These are phyloP conservation scores for Triangularia setosa DNA, from an alignment of 2,329 filamentous ascomycete genomes.

Conservation along the genomic window DNA sequence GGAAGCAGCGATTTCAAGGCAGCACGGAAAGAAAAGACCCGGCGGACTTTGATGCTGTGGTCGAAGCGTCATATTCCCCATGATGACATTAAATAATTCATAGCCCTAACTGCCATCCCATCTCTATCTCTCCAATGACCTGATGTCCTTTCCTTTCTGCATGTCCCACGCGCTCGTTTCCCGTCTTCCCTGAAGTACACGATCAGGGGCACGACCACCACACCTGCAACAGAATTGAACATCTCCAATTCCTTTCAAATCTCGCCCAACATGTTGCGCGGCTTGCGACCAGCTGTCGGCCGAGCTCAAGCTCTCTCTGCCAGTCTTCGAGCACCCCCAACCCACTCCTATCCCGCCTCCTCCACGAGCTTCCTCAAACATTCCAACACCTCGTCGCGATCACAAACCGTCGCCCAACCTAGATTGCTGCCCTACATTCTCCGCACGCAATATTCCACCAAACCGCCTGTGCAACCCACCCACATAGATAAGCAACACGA, in stretches of 20 bases:
- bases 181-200: neutral
- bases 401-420: neutral
- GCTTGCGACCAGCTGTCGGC: constrained; percentile 18
- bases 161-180: neutral
- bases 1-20: constrained; percentile 2
- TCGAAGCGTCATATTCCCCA: neutral
- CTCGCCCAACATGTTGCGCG: constrained; percentile 20
- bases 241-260: neutral
- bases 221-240: neutral
- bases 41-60: neutral
- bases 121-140: neutral
- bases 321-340: neutral
- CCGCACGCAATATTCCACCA: constrained; percentile 23
- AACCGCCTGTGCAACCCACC: constrained; percentile 30
- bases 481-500: constrained; percentile 55
- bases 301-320: constrained; percentile 6
- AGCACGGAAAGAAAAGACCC: neutral
- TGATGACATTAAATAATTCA: neutral
- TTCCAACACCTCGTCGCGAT: neutral
- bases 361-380: neutral
- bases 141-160: neutral
- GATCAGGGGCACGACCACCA: neutral
- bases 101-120: no score
- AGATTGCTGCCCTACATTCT: constrained; percentile 3
- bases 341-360: neutral